Evolutionary conservation across 2,329 filamentous ascomycete genomes (phyloP).

Genomic region (Sarocladium oryzae): DNA sequence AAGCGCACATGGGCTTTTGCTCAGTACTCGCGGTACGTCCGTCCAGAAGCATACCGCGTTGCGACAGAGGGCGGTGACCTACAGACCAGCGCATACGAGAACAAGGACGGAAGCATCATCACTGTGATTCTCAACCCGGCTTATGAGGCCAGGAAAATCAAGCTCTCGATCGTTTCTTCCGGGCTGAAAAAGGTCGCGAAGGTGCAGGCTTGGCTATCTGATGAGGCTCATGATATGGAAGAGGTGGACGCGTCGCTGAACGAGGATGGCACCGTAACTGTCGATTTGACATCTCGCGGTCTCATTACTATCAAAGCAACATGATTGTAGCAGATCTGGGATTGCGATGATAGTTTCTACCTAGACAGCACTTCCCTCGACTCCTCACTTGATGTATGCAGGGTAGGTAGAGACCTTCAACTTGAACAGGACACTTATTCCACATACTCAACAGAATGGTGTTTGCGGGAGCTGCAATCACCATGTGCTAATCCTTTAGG

Average conservation of each 20-base stretch:
- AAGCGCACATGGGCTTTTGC: slow-evolving; percentile 8
- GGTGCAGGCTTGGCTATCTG: slow-evolving; percentile 1
- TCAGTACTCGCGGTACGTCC: slow-evolving; percentile 1
- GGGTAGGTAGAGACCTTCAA: no score
- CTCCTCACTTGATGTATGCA: no score
- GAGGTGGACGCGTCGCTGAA: neutral
- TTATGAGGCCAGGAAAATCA: neutral
- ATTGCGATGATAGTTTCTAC: no score
- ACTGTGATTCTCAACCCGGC: neutral
- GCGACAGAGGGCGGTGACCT: slow-evolving; percentile 1
- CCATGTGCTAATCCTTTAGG: no score
- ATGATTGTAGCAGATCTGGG: no score
- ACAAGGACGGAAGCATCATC: neutral
- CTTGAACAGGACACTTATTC: no score
- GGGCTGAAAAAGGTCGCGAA: neutral
- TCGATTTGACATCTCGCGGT: neutral
- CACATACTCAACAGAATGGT: no score
- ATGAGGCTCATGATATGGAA: slow-evolving; percentile 7
- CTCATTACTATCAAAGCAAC: slow-evolving; percentile 3
- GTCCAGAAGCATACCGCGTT: neutral
- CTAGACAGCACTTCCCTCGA: no score
- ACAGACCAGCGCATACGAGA: slow-evolving; percentile 3
- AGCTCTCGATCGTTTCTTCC: neutral
- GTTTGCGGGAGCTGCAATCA: no score
- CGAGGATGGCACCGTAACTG: neutral